These are phyloP conservation scores for Diaporthe batatas DNA, from an alignment of 2,329 filamentous ascomycete genomes.

Conservation along the genomic window DNA sequence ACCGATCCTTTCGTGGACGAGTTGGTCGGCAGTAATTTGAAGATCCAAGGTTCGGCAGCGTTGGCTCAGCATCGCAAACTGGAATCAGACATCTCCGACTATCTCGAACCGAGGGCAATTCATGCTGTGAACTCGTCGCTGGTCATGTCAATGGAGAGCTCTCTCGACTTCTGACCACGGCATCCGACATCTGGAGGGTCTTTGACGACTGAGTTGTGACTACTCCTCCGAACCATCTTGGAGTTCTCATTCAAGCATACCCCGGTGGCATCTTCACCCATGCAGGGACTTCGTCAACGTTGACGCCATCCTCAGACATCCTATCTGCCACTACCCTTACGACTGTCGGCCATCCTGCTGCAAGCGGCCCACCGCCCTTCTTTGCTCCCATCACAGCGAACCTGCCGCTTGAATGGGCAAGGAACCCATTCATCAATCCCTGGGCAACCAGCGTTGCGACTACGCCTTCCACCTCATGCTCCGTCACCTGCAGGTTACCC, in stretches of 20 bases:
- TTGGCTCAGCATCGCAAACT: background rate
- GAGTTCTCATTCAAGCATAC: slow-evolving; percentile 31
- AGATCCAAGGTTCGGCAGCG: background rate
- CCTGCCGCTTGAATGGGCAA: slow-evolving; percentile 80
- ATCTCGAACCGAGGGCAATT: background rate
- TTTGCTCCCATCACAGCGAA: slow-evolving; percentile 88
- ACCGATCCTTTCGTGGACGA: background rate
- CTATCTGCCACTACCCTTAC: slow-evolving; percentile 76
- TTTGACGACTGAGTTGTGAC: background rate
- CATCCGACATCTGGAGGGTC: no score
- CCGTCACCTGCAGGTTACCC: slow-evolving; percentile 71
- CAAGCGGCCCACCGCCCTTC: slow-evolving; percentile 71
- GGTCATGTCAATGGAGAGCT: background rate
- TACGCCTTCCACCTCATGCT: slow-evolving; percentile 80
- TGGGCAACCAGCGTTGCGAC: slow-evolving; percentile 83
- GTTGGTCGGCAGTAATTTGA: background rate
- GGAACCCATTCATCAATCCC: slow-evolving; percentile 84
- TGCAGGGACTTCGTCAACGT: slow-evolving; percentile 78
- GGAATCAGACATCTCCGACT: background rate
- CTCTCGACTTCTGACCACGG: background rate
- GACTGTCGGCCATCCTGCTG: slow-evolving; percentile 81
- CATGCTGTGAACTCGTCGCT: background rate
- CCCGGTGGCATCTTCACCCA: slow-evolving; percentile 70
- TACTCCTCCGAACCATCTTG: background rate
- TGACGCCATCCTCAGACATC: slow-evolving; percentile 68